A percentile compares a stretch with the other conserved stretches of the same genome.
These are phyloP conservation scores for Eucalyptus regnans DNA, from an alignment of 345 rosid genomes.

Conservation along the genomic window DNA sequence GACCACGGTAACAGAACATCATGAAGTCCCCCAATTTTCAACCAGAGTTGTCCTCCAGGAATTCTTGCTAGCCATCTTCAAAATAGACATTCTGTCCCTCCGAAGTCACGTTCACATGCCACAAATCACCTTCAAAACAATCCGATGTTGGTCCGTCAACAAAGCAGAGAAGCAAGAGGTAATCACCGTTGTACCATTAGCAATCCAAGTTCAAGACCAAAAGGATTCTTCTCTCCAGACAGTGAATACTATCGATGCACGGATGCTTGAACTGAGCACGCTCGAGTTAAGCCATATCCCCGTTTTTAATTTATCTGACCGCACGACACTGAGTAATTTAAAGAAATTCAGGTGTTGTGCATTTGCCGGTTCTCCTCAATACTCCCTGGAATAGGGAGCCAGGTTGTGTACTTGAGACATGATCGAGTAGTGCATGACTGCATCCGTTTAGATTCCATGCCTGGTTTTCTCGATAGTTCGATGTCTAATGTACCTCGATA, in stretches of 20 bases:
- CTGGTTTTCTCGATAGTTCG: not conserved
- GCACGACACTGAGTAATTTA: not conserved
- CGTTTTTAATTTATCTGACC: not conserved
- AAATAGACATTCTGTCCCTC: not conserved
- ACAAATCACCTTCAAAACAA: not conserved
- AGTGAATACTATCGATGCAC: not conserved
- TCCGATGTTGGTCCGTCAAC: not conserved
- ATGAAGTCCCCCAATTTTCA: not conserved
- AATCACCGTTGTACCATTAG: not conserved
- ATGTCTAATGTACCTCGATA: not conserved
- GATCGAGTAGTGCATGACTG: not conserved
- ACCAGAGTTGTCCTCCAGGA: not conserved
- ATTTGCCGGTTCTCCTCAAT: not conserved
- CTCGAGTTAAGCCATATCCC: not conserved
- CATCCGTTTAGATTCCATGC: not conserved
- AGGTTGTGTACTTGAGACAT: not conserved
- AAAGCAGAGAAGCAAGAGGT: not conserved
- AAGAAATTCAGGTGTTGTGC: not conserved
- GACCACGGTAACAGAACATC: not conserved
- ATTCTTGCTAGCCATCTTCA: not conserved
- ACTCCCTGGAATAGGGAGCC: not conserved
- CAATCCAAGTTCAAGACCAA: not conserved
- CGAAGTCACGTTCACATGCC: not conserved
- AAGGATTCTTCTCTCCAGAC: not conserved
- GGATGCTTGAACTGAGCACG: not conserved